Percentiles rank a stretch among this genome's conserved stretches.
Evolutionary conservation across 352 stramenopile species (phyloP).

Genomic region (Globisporangium paddicum): DNA sequence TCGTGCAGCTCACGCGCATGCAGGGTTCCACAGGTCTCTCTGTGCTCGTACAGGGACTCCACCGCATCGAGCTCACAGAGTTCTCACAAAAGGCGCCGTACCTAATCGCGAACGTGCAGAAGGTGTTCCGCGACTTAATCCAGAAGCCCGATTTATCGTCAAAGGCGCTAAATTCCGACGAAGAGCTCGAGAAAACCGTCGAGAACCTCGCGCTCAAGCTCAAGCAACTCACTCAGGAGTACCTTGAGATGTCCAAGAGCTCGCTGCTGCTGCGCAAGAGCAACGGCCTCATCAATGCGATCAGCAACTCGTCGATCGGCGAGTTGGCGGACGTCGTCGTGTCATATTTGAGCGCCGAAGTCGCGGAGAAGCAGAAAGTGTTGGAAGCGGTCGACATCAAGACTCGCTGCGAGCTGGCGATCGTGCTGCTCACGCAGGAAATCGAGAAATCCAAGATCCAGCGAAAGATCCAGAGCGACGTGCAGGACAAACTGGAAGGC

Average conservation of each 20-base stretch:
- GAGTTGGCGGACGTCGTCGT: slow-evolving; percentile 67
- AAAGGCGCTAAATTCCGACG: slow-evolving; percentile 2
- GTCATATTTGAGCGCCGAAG: slow-evolving; percentile 56
- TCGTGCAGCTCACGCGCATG: slow-evolving; percentile 73
- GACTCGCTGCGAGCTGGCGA: slow-evolving; percentile 40
- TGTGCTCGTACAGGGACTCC: slow-evolving; percentile 61
- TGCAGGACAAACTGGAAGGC: slow-evolving; percentile 66
- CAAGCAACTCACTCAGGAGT: slow-evolving; percentile 65
- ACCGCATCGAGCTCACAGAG: slow-evolving; percentile 44
- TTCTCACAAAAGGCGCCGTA: slow-evolving; percentile 54
- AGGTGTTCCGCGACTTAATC: slow-evolving; percentile 11
- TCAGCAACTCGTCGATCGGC: slow-evolving; percentile 51
- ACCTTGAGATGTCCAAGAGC: slow-evolving; percentile 61
- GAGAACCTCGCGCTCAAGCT: slow-evolving; percentile 38
- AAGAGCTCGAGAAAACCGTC: slow-evolving; percentile 19
- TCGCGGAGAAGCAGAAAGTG: slow-evolving; percentile 53
- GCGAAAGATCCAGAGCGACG: slow-evolving; percentile 65
- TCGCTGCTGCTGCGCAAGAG: slow-evolving; percentile 50
- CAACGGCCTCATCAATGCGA: slow-evolving; percentile 54
- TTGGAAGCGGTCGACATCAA: slow-evolving; percentile 42
- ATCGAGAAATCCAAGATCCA: slow-evolving; percentile 61
- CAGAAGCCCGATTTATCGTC: slow-evolving; percentile 14
- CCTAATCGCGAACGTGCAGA: slow-evolving; percentile 45
- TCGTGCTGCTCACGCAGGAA: slow-evolving; percentile 43
- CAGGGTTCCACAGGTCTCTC: slow-evolving; percentile 48